Evolutionary conservation across 495 filamentous ascomycete genomes (phyloP).

Genomic region (Penicillium ochrochloron): DNA sequence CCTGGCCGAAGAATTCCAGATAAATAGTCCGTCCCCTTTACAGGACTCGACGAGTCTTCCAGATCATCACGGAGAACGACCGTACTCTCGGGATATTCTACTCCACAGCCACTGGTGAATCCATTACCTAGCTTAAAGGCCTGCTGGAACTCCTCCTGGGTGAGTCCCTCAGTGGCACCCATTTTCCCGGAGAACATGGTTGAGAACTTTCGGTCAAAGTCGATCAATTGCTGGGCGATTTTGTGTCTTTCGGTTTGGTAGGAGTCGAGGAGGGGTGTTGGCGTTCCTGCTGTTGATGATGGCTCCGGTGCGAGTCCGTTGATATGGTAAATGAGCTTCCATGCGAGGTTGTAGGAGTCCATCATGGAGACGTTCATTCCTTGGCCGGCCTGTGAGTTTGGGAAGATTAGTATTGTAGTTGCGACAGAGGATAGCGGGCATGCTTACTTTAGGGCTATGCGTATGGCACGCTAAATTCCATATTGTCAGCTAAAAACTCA

Average conservation of each 20-base stretch:
- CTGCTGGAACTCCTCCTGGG: conserved; percentile 54
- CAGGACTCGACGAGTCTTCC: conserved; percentile 23
- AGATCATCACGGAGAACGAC: conserved; percentile 34
- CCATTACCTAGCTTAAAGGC: conserved; percentile 46
- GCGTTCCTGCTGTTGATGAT: conserved; percentile 42
- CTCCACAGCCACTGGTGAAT: conserved; percentile 50
- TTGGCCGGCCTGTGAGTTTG: conserved; percentile 68
- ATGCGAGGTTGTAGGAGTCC: conserved; percentile 79
- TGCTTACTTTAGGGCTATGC: conserved; percentile 72
- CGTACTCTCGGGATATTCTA: conserved; percentile 46
- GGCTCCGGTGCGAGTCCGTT: conserved; percentile 54
- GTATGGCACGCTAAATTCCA: conserved; percentile 51
- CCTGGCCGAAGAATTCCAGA: conserved; percentile 42
- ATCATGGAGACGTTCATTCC: conserved; percentile 89
- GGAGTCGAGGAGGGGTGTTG: conserved; percentile 60
- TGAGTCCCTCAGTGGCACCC: conserved; percentile 42
- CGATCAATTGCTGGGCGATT: conserved; percentile 74
- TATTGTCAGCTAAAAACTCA: neutral
- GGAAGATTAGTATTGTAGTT: neutral
- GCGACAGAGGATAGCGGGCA: neutral
- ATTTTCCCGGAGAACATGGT: conserved; percentile 51
- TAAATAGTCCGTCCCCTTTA: conserved; percentile 45
- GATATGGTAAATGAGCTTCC: conserved; percentile 77
- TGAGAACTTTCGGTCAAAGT: conserved; percentile 68
- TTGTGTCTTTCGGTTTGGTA: conserved; percentile 69